Percentiles rank a stretch among this genome's conserved stretches.
These are phyloP conservation scores for Hansenula sp. DNA, from an alignment of 1,139 yeast genomes.

Conservation along the genomic window DNA sequence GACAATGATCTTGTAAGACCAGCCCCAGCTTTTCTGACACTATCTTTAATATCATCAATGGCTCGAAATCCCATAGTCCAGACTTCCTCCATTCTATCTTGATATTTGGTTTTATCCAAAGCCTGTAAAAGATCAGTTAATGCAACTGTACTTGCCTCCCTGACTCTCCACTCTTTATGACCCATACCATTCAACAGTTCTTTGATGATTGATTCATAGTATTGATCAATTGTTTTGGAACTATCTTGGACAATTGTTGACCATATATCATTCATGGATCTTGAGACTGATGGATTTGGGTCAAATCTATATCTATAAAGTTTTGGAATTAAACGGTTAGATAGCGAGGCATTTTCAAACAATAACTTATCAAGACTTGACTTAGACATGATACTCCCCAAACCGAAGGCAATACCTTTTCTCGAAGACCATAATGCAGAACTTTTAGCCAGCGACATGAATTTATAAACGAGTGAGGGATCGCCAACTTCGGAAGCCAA, in stretches of 20 bases:
- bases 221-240: slow-evolving; percentile 45
- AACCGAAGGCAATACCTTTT: slow-evolving; percentile 91
- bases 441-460: slow-evolving; percentile 87
- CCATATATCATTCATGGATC: slow-evolving; percentile 91
- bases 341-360: slow-evolving; percentile 46
- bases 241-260: slow-evolving; percentile 64
- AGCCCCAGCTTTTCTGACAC: slow-evolving; percentile 81
- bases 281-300: slow-evolving; percentile 71
- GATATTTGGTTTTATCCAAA: slow-evolving; percentile 51
- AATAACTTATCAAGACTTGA: slow-evolving; percentile 67
- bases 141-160: slow-evolving; percentile 86
- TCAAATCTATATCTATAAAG: slow-evolving; percentile 82
- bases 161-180: slow-evolving; percentile 85
- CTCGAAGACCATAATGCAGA: slow-evolving; percentile 91
- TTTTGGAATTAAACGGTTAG: slow-evolving; percentile 71
- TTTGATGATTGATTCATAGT: slow-evolving; percentile 55
- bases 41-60: slow-evolving; percentile 92
- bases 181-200: slow-evolving; percentile 74
- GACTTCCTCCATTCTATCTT: slow-evolving; percentile 54
- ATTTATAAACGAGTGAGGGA: slow-evolving; percentile 88
- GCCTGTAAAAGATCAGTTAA: slow-evolving; percentile 67
- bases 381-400: slow-evolving; percentile 80
- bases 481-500: slow-evolving; percentile 95
- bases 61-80: slow-evolving; percentile 89
- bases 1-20: slow-evolving; percentile 67